These are phyloP conservation scores for Aspergillus sclerotialis DNA, from an alignment of 2,329 filamentous ascomycete species.

Conservation along the genomic window DNA sequence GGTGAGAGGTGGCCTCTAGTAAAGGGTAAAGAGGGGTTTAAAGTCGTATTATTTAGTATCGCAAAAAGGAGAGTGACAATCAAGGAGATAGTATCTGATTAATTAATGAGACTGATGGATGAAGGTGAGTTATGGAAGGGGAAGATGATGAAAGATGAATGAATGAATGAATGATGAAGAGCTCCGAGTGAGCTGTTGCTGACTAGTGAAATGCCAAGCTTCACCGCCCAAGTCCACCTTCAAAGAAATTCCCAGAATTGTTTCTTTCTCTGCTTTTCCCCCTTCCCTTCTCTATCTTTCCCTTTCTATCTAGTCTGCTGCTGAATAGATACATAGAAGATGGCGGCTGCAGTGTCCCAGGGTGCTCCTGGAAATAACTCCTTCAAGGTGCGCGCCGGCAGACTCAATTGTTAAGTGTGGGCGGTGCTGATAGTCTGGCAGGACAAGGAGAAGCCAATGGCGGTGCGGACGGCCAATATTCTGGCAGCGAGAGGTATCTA, in stretches of 20 bases:
- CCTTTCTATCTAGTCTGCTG: conserved; percentile 14
- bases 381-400: conserved; percentile 52
- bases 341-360: conserved; percentile 44
- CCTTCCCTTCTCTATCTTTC: conserved; percentile 14
- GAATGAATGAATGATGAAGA: conserved; percentile 20
- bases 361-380: conserved; percentile 53
- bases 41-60: too few species aligned
- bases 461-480: conserved; percentile 93
- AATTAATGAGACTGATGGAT: too few species aligned
- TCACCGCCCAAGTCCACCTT: conserved; percentile 30
- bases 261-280: conserved; percentile 17
- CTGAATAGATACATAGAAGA: conserved; percentile 30
- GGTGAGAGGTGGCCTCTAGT: conserved; percentile 30
- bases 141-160: conserved; percentile 11
- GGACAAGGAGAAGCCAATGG: conserved; percentile 97
- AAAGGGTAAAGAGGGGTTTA: too few species aligned
- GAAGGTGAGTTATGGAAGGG: conserved; percentile 6
- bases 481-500: conserved; percentile 82
- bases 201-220: conserved; percentile 34
- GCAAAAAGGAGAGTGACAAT: too few species aligned
- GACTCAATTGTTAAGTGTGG: conserved; percentile 20
- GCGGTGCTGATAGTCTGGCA: conserved; percentile 37
- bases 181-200: conserved; percentile 27
- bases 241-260: conserved; percentile 31
- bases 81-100: too few species aligned